Conservation (phyloP, 176 grass and related monocot genomes). For the Avena insularis region DNA sequence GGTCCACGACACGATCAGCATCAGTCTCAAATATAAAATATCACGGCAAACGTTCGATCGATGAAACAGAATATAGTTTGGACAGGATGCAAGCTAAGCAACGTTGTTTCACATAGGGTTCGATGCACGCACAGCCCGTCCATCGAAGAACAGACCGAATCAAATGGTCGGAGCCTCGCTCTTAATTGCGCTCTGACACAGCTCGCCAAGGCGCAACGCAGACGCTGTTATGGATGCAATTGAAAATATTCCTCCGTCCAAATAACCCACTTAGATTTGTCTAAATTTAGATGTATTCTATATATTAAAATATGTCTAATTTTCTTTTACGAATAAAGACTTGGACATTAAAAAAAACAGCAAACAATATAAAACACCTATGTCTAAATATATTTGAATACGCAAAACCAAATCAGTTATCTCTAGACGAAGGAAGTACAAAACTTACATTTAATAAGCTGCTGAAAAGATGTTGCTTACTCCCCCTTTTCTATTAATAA, state of each 20-base stretch:
- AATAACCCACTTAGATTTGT: no score
- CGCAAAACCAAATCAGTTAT: background rate
- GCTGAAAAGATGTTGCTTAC: background rate
- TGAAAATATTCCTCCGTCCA: background rate
- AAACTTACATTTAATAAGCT: background rate
- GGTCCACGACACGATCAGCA: slow-evolving; percentile 1
- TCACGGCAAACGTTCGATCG: background rate
- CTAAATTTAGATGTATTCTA: no score
- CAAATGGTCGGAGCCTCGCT: slow-evolving; percentile 59
- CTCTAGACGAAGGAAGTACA: no score
- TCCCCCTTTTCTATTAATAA: no score
- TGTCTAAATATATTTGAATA: no score
- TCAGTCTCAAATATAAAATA: slow-evolving; percentile 19
- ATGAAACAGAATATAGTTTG: slow-evolving; percentile 58
- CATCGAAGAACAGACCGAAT: slow-evolving; percentile 67
- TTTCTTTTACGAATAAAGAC: no score
- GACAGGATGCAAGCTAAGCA: slow-evolving; percentile 75
- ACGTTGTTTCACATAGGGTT: slow-evolving; percentile 62
- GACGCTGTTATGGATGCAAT: slow-evolving; percentile 52
- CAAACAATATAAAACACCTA: no score
- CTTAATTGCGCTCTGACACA: slow-evolving; percentile 79
- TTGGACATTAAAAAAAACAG: no score
- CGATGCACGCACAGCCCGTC: slow-evolving; percentile 56
- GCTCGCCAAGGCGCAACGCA: slow-evolving; percentile 11
- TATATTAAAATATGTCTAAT: no score